A percentile compares a stretch with the other conserved stretches of the same genome.
Evolutionary conservation across 1,139 yeast genomes (phyloP).

Genomic region (Pichia sp.): DNA sequence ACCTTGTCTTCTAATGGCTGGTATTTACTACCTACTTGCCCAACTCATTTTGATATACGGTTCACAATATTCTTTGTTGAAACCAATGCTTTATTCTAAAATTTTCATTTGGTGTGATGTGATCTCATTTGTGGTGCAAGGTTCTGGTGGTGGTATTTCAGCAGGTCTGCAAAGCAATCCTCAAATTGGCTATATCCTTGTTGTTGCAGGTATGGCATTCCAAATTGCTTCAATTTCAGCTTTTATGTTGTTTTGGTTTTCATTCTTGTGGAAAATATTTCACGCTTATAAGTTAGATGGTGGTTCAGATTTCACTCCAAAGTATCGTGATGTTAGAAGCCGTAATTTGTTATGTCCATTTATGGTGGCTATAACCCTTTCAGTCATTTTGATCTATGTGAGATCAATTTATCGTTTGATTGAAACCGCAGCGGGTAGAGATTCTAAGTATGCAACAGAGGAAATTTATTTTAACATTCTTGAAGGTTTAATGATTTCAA

Average conservation of each 20-base stretch:
- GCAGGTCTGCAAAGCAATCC: background rate
- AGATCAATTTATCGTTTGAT: constrained; percentile 76
- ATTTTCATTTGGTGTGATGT: constrained; percentile 14
- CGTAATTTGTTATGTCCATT: constrained; percentile 39
- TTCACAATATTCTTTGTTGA: constrained; percentile 47
- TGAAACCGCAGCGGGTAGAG: constrained; percentile 75
- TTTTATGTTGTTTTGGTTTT: constrained; percentile 50
- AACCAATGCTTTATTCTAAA: constrained; percentile 14
- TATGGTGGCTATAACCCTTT: constrained; percentile 45
- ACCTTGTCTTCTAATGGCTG: constrained; percentile 62
- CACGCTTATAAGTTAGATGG: constrained; percentile 25
- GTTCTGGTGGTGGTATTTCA: constrained; percentile 59
- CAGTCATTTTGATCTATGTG: constrained; percentile 53
- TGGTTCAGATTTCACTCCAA: constrained; percentile 27
- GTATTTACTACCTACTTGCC: constrained; percentile 66
- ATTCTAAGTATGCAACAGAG: constrained; percentile 58
- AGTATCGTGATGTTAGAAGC: constrained; percentile 21
- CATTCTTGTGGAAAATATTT: constrained; percentile 43
- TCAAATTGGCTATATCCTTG: constrained; percentile 31
- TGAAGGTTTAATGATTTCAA: constrained; percentile 64
- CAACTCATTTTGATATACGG: constrained; percentile 66
- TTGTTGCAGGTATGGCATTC: constrained; percentile 74
- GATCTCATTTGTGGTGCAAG: constrained; percentile 59
- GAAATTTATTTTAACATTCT: constrained; percentile 70
- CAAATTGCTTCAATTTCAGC: constrained; percentile 71